Conservation (phyloP, 352 stramenopile genomes). For the Globisporangium acanthophoron region DNA sequence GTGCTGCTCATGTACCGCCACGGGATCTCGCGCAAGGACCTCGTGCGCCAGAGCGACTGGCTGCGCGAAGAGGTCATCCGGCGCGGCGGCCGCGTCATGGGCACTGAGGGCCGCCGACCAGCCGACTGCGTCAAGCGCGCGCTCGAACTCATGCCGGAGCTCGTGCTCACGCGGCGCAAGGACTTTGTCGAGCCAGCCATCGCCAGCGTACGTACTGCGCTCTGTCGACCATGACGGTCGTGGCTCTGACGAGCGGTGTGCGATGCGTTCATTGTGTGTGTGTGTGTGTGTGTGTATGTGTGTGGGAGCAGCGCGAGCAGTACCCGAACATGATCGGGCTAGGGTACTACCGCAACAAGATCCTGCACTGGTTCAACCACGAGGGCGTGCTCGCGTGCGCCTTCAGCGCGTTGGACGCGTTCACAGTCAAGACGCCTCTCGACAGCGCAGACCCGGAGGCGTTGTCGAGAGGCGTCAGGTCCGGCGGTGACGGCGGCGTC, state of each 20-base stretch:
- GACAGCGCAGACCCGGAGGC: conserved; percentile 6
- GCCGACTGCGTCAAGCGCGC: conserved; percentile 63
- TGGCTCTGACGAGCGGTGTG: not conserved
- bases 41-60: conserved; percentile 74
- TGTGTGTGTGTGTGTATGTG: not conserved
- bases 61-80: conserved; percentile 62
- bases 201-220: conserved; percentile 35
- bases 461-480: not conserved
- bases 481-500: conserved; percentile 18
- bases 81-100: conserved; percentile 62
- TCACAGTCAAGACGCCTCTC: conserved; percentile 17
- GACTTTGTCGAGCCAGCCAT: conserved; percentile 79
- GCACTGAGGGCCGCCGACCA: conserved; percentile 61
- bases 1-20: conserved; percentile 78
- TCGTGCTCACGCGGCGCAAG: conserved; percentile 67
- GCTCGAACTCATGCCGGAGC: conserved; percentile 58
- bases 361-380: conserved; percentile 82
- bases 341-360: conserved; percentile 85
- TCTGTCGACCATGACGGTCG: not conserved
- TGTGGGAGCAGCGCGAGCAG: conserved; percentile 45
- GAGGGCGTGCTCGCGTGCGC: conserved; percentile 76
- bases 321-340: conserved; percentile 85
- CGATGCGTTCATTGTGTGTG: not conserved
- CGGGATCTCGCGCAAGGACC: conserved; percentile 62
- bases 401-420: conserved; percentile 58